Base-by-base conservation (phyloP, 2,329 filamentous ascomycete genomes). In the Alternaria viburni region DNA sequence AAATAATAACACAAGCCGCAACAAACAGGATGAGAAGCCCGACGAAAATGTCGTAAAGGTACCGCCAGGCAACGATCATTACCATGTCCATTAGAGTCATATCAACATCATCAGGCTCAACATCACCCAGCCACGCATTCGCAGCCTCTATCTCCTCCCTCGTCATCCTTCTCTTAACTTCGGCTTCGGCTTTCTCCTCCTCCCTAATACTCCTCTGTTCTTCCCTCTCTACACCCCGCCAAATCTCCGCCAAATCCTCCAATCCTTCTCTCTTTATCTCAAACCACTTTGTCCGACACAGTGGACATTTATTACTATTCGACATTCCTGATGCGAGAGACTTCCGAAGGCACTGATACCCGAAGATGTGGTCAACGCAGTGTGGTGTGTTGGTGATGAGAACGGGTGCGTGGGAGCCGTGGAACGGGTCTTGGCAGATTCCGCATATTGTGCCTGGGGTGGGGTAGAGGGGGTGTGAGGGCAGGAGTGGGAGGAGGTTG, bases 1-100 rank as follows among this genome's bases (percentile, higher is more conserved):
- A 36, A 36, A 36, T 10, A 3, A 36, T n/a, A 4, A 36, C 32
- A 36, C 32, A 36, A 10, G 15, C 32, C 10, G 32, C 32, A 0
- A 0, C 0, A n/a, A 36, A 36, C 32, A 36, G 32, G 0, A 0
- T 1, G 32, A 36, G 32, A n/a, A 36, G 8, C 15, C 32, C 1
- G 32, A n/a, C 15, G 15, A 0, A 36, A 4, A 36, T 36, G 32
- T 1, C 32, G 32, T 1, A 36, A n/a, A 36, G 13, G 13, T n/a
- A 36, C 32, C 30, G 13, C 30, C 7, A 8, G 32, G 32, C 32
- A 8, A 36, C 32, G 7, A 36, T 1, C 32, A 36, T 36, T 36
- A n/a, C 15, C 32, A 36, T 36, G 0, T 36, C 32, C 32, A 36
- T 36, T 8, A 36, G 4, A n/a, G 32, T 36, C 32, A n/a, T 36